Conservation (phyloP, 345 rosid genomes). For the Lenwebbia sp. region DNA sequence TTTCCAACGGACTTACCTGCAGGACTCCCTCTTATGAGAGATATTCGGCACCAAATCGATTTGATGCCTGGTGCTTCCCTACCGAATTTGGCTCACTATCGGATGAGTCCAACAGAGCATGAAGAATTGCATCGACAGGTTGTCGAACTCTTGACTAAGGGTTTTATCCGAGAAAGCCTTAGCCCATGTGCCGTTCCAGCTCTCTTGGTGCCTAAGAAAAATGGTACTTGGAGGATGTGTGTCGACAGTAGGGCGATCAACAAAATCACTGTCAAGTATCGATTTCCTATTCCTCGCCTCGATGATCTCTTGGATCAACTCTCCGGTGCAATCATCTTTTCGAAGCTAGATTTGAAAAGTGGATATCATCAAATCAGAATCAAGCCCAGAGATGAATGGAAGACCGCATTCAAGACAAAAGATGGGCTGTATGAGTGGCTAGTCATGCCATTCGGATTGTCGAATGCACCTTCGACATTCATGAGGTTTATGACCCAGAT, state of each 20-base stretch:
- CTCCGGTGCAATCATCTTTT: neutral
- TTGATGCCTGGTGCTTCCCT: neutral
- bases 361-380: neutral
- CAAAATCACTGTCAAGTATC: neutral
- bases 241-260: neutral
- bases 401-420: no score
- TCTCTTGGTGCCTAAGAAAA: neutral
- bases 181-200: neutral
- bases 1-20: neutral
- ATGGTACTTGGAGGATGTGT: neutral
- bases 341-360: neutral
- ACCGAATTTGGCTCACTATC: neutral
- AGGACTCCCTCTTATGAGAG: neutral
- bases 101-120: neutral
- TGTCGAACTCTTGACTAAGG: neutral
- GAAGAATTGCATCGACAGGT: neutral
- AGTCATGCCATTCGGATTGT: neutral
- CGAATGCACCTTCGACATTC: no score
- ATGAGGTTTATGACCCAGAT: neutral
- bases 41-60: neutral
- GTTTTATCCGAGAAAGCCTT: neutral
- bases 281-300: neutral
- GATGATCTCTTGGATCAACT: neutral
- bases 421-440: neutral
- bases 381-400: no score